Conservation (phyloP, 2,329 filamentous ascomycete species). For the Bimuria novae-zelandiae region DNA sequence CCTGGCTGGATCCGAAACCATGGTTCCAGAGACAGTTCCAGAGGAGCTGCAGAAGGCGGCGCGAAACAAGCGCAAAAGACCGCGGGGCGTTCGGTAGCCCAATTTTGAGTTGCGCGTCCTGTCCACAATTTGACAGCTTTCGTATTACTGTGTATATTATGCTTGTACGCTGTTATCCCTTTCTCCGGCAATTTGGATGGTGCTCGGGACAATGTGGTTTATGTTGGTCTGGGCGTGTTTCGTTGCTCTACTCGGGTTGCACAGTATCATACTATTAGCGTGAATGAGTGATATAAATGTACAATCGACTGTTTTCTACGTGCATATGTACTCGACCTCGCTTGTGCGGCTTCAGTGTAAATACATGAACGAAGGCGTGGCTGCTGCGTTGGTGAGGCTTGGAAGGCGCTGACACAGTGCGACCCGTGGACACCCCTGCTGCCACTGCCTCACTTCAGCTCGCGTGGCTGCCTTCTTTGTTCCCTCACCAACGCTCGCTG, state of each 20-base stretch:
- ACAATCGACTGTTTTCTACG: neutral
- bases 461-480: slow-evolving; percentile 16
- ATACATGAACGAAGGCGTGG: neutral
- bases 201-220: slow-evolving; percentile 1
- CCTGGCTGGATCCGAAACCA: slow-evolving; percentile 41
- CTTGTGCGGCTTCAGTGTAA: neutral
- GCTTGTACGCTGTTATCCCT: slow-evolving; percentile 15
- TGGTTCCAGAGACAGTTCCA: slow-evolving; percentile 26
- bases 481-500: slow-evolving; percentile 11
- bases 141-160: neutral
- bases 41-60: slow-evolving; percentile 36
- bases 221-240: slow-evolving; percentile 3
- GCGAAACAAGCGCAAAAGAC: slow-evolving; percentile 17
- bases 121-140: slow-evolving; percentile 1
- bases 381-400: neutral
- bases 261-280: slow-evolving; percentile 1
- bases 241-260: neutral
- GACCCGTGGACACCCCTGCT: slow-evolving; percentile 2
- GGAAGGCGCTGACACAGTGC: neutral
- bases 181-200: neutral
- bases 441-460: slow-evolving; percentile 19
- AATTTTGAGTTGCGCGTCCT: slow-evolving; percentile 2
- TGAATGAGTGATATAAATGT: slow-evolving; percentile 1
- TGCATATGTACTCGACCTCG: neutral
- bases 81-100: slow-evolving; percentile 22